Evolutionary conservation across 768 basidiomycete genomes (phyloP), one percentile per base, ranked within the genome.

Genomic region (Hysterangium stoloniferum): DNA sequence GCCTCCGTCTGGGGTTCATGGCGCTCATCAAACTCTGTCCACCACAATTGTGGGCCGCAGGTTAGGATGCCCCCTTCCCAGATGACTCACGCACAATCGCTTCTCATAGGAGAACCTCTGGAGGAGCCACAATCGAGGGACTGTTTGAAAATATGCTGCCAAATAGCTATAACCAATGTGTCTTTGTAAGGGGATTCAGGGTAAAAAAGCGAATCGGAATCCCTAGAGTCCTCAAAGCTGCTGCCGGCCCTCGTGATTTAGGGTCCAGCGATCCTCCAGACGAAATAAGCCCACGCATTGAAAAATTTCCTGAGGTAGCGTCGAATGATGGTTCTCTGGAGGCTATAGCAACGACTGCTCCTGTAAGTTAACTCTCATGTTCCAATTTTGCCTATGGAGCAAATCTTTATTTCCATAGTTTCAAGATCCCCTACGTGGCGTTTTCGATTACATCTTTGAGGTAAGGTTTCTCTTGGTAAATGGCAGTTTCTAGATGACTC

Each of bases 121-220:
- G n/a, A n/a, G n/a, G n/a, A n/a, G n/a, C n/a, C n/a, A n/a, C n/a
- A n/a, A n/a, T n/a, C n/a, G n/a, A n/a, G n/a, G n/a, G n/a, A n/a
- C n/a, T n/a, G n/a, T n/a, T n/a, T n/a, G n/a, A n/a, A n/a, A n/a
- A n/a, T n/a, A n/a, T n/a, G n/a, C n/a, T n/a, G n/a, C n/a, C n/a
- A n/a, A n/a, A n/a, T n/a, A n/a, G n/a, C n/a, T 45, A 33, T 28
- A 45, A 45, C 22, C 44, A 45, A 27, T 45, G 44, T 17, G 28
- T 45, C 11, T 45, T 45, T n/a, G 15, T 45, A 17, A 3, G 44
- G 22, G 28, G 44, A 6, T 31, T 29, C 17, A 27, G 29, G 12
- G 33, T 45, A 15, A 4, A 17, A 7, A 32, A 19, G 4, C 44
- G 44, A 4, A 31, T 17, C 29, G 6, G 29, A 15, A 4, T 45